phyloP scores from a whole-genome alignment of 768 basidiomycete genomes.

The Mycena vitilis region DNA sequence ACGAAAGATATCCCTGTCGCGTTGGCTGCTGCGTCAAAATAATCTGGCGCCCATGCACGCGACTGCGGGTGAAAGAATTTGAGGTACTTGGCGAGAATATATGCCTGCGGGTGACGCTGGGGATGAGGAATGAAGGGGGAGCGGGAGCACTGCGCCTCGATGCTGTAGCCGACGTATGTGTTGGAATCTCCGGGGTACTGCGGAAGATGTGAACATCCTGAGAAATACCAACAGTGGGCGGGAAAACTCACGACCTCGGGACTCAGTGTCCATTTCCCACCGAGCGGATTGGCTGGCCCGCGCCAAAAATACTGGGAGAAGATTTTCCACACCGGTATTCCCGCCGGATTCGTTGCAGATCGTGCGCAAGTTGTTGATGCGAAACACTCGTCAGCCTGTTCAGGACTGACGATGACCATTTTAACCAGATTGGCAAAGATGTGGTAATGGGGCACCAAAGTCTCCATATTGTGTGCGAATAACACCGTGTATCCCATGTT shows the following conservation, averaged over 20 bases:
- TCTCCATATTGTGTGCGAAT: conserved; percentile 30
- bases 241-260: conserved; percentile 12
- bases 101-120: conserved; percentile 32
- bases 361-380: neutral
- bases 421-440: conserved; percentile 49
- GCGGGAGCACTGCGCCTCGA: conserved; percentile 44
- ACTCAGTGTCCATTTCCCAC: conserved; percentile 12
- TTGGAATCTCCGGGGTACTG: conserved; percentile 18
- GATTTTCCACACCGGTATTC: conserved; percentile 14
- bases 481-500: conserved; percentile 39
- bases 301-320: conserved; percentile 4
- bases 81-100: conserved; percentile 14
- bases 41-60: conserved; percentile 13
- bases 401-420: conserved; percentile 30
- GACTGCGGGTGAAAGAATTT: conserved; percentile 1
- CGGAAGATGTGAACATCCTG: neutral
- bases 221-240: neutral
- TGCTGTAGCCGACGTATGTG: conserved; percentile 44
- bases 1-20: conserved; percentile 4
- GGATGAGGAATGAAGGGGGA: conserved; percentile 41
- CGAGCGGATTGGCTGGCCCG: neutral
- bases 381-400: no score
- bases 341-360: neutral
- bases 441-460: conserved; percentile 42
- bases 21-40: conserved; percentile 15